These are phyloP conservation scores for Diplodia sapinea DNA, from an alignment of 2,329 filamentous ascomycete species.

Conservation along the genomic window DNA sequence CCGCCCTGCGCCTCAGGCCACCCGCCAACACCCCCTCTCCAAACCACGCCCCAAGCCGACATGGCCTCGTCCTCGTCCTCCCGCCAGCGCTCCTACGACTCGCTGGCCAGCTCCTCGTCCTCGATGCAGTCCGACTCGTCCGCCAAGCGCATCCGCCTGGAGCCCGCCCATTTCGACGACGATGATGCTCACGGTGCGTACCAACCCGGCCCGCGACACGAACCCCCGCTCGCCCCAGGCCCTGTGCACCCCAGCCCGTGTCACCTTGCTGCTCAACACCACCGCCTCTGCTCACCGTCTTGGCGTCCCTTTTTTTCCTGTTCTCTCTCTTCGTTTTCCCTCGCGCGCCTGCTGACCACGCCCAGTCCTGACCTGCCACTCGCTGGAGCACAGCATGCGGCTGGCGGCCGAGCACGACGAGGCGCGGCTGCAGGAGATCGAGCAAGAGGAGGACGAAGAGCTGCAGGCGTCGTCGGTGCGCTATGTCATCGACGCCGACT, in stretches of 20 bases:
- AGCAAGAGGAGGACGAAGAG: constrained; percentile 30
- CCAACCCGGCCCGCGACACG: constrained; percentile 6
- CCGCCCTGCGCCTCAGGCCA: not conserved
- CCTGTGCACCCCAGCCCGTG: not conserved
- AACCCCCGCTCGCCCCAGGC: constrained; percentile 7
- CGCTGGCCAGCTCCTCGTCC: constrained; percentile 29
- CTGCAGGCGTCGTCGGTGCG: constrained; percentile 27
- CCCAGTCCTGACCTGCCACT: constrained; percentile 30
- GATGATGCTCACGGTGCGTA: constrained; percentile 29
- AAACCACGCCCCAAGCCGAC: not conserved
- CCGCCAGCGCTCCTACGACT: constrained; percentile 31
- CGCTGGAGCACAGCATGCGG: constrained; percentile 32
- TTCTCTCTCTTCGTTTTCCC: not conserved
- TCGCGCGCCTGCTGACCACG: constrained; percentile 13
- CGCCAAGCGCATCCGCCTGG: constrained; percentile 31
- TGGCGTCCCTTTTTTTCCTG: not conserved
- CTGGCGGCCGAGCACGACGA: constrained; percentile 27
- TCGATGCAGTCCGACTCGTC: constrained; percentile 27
- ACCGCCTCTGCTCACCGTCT: not conserved
- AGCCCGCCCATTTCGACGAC: constrained; percentile 31
- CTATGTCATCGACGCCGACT: constrained; percentile 7
- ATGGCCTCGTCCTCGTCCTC: constrained; percentile 30
- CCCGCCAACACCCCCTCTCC: not conserved
- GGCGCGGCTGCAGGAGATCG: constrained; percentile 26
- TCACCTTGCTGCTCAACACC: constrained; percentile 2